Conservation (phyloP, 805 yeast genomes). For the Saccharomycopsis synnaedendra region DNA sequence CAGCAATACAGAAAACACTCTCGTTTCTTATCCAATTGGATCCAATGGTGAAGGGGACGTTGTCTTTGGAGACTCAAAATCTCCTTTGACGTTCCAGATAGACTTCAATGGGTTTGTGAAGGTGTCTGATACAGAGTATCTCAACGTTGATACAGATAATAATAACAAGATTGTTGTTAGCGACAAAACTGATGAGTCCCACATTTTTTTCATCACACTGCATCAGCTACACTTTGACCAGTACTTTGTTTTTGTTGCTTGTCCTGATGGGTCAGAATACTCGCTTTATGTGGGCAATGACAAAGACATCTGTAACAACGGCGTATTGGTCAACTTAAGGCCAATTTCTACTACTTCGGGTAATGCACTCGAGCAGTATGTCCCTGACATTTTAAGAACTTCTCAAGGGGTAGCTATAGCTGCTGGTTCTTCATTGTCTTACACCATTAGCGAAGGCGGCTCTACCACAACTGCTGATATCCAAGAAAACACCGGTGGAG, state of each 20-base stretch:
- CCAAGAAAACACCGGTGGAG: neutral
- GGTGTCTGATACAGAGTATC: conserved; percentile 1
- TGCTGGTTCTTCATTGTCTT: conserved; percentile 8
- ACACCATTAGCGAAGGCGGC: neutral
- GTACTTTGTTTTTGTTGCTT: conserved; percentile 11
- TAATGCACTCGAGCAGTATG: neutral
- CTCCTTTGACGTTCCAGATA: conserved; percentile 6
- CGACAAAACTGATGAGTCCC: conserved; percentile 1
- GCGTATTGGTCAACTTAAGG: conserved; percentile 11
- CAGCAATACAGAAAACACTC: neutral
- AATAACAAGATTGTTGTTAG: conserved; percentile 1
- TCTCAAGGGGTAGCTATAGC: conserved; percentile 11
- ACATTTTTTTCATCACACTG: conserved; percentile 12
- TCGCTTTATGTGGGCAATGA: conserved; percentile 10
- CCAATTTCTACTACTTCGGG: conserved; percentile 6
- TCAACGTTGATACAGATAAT: conserved; percentile 5
- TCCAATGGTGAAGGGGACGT: conserved; percentile 1
- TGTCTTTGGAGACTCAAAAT: neutral
- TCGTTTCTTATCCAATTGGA: conserved; percentile 3
- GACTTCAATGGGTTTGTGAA: conserved; percentile 10
- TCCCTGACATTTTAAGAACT: conserved; percentile 14
- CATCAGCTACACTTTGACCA: conserved; percentile 11
- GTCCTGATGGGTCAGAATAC: conserved; percentile 7
- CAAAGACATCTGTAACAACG: conserved; percentile 4
- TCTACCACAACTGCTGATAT: neutral